Conservation (phyloP, 306 rosid species). For the Pyrus communis region DNA sequence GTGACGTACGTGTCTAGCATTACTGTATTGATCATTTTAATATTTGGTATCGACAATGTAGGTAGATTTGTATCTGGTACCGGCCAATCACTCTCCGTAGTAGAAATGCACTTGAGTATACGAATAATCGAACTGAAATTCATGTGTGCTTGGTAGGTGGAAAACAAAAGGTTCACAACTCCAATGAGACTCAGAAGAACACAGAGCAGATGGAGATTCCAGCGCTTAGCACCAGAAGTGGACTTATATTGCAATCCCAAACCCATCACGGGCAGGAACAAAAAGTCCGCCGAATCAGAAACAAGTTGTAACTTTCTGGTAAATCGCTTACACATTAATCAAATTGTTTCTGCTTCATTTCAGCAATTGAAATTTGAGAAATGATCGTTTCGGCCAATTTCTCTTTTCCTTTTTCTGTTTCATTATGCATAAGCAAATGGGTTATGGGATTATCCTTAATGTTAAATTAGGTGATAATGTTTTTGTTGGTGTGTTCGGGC, state of each 20-base stretch:
- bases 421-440: neutral
- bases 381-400: neutral
- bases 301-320: conserved; percentile 13
- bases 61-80: neutral
- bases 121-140: neutral
- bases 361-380: neutral
- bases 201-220: conserved; percentile 8
- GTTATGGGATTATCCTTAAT: neutral
- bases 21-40: neutral
- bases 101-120: neutral
- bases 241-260: conserved; percentile 18
- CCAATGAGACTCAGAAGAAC: conserved; percentile 8
- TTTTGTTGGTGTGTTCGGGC: neutral
- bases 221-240: conserved; percentile 21
- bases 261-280: conserved; percentile 8
- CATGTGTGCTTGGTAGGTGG: neutral
- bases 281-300: conserved; percentile 12
- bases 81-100: neutral
- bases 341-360: neutral
- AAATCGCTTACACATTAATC: neutral
- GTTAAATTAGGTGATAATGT: too few species aligned
- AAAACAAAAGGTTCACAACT: neutral
- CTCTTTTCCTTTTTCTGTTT: neutral
- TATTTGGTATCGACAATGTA: neutral
- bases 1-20: too few species aligned